Conservation (phyloP, 2,329 filamentous ascomycete species). For the Dryadomyces quercus-mongolicae region DNA sequence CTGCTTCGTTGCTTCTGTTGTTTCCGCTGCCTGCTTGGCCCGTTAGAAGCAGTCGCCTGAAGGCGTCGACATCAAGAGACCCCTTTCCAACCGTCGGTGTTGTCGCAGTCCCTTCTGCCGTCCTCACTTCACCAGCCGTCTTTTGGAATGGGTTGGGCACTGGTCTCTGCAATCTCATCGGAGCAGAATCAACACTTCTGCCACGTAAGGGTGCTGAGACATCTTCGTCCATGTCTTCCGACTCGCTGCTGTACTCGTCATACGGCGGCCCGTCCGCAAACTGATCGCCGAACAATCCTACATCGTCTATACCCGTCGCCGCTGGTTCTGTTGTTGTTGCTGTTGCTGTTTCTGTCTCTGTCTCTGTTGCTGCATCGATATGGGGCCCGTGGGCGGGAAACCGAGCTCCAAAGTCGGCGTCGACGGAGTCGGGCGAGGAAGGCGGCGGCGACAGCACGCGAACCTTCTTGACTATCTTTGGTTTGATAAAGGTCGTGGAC, state of each 20-base stretch:
- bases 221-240: constrained; percentile 15
- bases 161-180: constrained; percentile 12
- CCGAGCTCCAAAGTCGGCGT: constrained; percentile 18
- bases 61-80: constrained; percentile 64
- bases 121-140: constrained; percentile 38
- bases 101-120: constrained; percentile 11
- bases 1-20: constrained; percentile 5
- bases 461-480: constrained; percentile 53
- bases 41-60: constrained; percentile 64
- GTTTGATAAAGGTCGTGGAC: constrained; percentile 24
- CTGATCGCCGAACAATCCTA: background rate
- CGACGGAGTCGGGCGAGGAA: constrained; percentile 42
- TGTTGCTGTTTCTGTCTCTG: background rate
- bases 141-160: constrained; percentile 45
- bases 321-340: background rate
- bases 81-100: constrained; percentile 23
- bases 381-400: constrained; percentile 17
- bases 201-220: constrained; percentile 14
- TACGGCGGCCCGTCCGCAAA: constrained; percentile 5
- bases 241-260: constrained; percentile 17
- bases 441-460: constrained; percentile 54
- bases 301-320: background rate
- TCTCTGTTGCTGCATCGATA: background rate
- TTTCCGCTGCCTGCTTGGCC: constrained; percentile 38
- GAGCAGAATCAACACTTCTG: constrained; percentile 8